Percentiles rank a stretch among this genome's conserved stretches.
Evolutionary conservation across 2,329 filamentous ascomycete genomes (phyloP).

Genomic region (Sporothrix sp.): DNA sequence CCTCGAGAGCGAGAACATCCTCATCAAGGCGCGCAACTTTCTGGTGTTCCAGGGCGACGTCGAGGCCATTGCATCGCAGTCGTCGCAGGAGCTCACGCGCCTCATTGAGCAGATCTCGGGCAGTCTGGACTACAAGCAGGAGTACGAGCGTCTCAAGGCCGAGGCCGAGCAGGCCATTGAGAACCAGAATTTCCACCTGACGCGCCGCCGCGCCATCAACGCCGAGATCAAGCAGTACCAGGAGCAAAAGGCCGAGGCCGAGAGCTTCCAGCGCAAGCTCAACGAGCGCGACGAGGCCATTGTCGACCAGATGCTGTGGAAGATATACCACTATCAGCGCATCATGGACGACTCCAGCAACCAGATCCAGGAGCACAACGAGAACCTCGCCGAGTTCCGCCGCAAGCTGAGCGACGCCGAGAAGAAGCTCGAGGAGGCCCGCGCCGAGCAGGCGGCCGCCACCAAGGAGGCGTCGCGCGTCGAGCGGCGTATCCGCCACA

Average conservation of each 20-base stretch:
- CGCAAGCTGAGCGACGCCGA: constrained; percentile 82
- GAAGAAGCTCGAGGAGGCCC: constrained; percentile 66
- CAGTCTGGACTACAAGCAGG: constrained; percentile 84
- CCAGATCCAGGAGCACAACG: constrained; percentile 86
- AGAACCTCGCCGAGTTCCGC: constrained; percentile 85
- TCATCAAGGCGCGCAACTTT: constrained; percentile 97
- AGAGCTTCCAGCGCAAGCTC: constrained; percentile 83
- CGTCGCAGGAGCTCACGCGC: constrained; percentile 83
- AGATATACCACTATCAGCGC: constrained; percentile 88
- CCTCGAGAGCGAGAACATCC: constrained; percentile 85
- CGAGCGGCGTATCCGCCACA: constrained; percentile 74
- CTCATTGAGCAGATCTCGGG: constrained; percentile 97
- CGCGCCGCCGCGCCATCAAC: constrained; percentile 86
- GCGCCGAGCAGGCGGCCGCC: constrained; percentile 70
- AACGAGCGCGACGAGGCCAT: constrained; percentile 86
- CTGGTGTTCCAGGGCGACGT: constrained; percentile 98
- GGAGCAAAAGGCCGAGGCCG: constrained; percentile 91
- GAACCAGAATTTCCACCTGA: constrained; percentile 78
- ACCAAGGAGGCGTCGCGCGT: constrained; percentile 67
- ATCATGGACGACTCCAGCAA: constrained; percentile 85
- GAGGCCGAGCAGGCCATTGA: constrained; percentile 81
- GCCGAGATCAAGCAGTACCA: constrained; percentile 97
- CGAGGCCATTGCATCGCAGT: constrained; percentile 91
- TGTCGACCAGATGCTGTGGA: constrained; percentile 91
- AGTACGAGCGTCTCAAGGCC: constrained; percentile 83